These are phyloP conservation scores for Colletotrichum lentis DNA, from an alignment of 2,329 filamentous ascomycete species.

Conservation along the genomic window DNA sequence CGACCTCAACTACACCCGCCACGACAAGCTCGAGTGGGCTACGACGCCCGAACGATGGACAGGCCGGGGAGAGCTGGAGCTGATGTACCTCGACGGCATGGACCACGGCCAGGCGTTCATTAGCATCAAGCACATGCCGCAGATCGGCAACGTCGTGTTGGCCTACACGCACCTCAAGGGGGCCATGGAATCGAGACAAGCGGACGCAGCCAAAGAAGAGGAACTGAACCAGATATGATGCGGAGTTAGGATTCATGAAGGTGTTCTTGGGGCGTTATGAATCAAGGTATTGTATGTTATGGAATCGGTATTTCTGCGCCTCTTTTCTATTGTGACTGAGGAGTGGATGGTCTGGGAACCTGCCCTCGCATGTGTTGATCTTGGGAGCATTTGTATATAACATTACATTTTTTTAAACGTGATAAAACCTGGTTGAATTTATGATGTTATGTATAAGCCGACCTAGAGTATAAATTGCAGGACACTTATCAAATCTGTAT, in stretches of 20 bases:
- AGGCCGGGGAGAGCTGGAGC: conserved; percentile 41
- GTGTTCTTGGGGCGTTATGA: not conserved
- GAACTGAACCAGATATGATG: conserved; percentile 25
- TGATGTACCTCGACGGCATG: conserved; percentile 41
- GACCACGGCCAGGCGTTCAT: conserved; percentile 42
- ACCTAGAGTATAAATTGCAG: no score
- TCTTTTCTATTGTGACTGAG: not conserved
- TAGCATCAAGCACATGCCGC: conserved; percentile 31
- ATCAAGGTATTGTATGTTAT: no score
- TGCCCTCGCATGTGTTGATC: conserved; percentile 12
- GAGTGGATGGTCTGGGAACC: conserved; percentile 31
- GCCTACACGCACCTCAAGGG: conserved; percentile 31
- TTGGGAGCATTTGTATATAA: not conserved
- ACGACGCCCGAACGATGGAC: conserved; percentile 39
- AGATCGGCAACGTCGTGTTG: conserved; percentile 27
- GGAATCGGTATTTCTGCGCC: not conserved
- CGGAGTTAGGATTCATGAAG: not conserved
- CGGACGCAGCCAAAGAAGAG: conserved; percentile 26
- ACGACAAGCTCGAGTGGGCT: conserved; percentile 36
- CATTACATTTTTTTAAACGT: not conserved
- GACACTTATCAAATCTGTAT: no score
- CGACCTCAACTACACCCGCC: conserved; percentile 34
- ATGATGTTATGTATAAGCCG: no score
- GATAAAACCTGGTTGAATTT: no score
- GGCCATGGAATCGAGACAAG: conserved; percentile 17